Percentiles rank a stretch among this genome's conserved stretches.
phyloP scores from a whole-genome alignment of 805 yeast species.

The Lipomyces sp. region DNA sequence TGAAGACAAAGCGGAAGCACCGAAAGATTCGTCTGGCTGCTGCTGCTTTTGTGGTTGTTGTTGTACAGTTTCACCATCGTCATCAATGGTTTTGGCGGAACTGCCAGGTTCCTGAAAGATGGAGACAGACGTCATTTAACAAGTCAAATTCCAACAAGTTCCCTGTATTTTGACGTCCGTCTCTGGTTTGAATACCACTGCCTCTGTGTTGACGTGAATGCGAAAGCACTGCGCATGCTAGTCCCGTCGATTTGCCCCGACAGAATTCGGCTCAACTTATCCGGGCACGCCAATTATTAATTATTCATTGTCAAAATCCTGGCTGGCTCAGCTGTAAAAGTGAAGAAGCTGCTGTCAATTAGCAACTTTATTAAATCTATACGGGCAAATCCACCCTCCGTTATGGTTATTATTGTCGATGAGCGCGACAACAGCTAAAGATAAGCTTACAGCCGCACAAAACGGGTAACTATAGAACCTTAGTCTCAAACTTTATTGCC shows the following conservation, averaged over 20 bases:
- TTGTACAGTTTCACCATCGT: neutral
- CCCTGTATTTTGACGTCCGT: neutral
- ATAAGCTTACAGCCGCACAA: too few species aligned
- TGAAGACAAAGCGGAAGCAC: conserved; percentile 1
- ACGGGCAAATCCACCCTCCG: too few species aligned
- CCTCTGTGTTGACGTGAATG: neutral
- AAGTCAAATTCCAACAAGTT: neutral
- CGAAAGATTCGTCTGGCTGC: too few species aligned
- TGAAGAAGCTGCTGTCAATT: too few species aligned
- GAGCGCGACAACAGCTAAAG: too few species aligned
- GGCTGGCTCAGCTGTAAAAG: too few species aligned
- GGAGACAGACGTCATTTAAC: neutral
- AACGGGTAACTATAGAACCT: too few species aligned
- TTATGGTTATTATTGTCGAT: too few species aligned
- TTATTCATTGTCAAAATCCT: too few species aligned
- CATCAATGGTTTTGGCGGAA: neutral
- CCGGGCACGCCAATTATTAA: too few species aligned
- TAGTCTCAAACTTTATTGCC: neutral
- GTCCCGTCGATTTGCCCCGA: neutral
- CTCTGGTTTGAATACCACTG: neutral
- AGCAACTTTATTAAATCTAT: too few species aligned
- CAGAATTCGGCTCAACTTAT: neutral
- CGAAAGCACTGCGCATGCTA: neutral
- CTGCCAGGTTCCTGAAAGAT: neutral
- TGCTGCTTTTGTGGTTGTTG: neutral